Base-by-base conservation (phyloP, 345 rosid genomes). In the Salix dunnii region DNA sequence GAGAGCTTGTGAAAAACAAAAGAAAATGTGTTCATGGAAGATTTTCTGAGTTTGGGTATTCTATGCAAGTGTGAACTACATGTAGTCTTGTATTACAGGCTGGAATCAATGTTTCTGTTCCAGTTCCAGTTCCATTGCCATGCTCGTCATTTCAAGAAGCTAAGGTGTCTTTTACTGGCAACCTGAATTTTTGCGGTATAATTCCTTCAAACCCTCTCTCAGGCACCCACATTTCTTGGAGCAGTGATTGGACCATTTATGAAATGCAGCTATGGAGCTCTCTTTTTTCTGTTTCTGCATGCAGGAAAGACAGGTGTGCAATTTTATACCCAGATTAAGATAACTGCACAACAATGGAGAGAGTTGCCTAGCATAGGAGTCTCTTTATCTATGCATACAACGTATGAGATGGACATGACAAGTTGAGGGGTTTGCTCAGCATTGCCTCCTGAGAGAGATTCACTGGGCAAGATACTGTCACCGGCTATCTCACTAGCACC, bases 271-370 rank as follows among this genome's bases (percentile, higher is more conserved):
- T 20, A 0, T 31, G 20, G 60, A 6, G 49, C 70, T 63, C 55
- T 49, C n/a, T 18, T 49, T 49, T 42, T 49, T 49, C 55, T 49
- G 55, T 49, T 49, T 49, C 48, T 49, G 9, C n/a, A 18, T 49
- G 77, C 90, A 95, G 99, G 99, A 64, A 95, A 95, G 85, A 96
- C 99, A 12, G 98, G 99, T 78, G 98, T 93, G 0, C 85, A 91
- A 76, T 95, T 95, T 77, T 93, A 78, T 87, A 93, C 98, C 73
- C 99, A 91, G 84, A 90, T 91, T 76, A 95, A 93, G 74, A 95
- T 98, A 48, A 83, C 93, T 33, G 93, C 99, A 58, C 99, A 91
- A 79, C 99, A 93, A 74, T 93, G 99, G 99, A 95, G 92, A 85
- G 97, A 90, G 82, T 87, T 90, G 71, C 91, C 96, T 13, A 86